Conservation (phyloP, 345 rosid genomes). For the Ceriops decandra region DNA sequence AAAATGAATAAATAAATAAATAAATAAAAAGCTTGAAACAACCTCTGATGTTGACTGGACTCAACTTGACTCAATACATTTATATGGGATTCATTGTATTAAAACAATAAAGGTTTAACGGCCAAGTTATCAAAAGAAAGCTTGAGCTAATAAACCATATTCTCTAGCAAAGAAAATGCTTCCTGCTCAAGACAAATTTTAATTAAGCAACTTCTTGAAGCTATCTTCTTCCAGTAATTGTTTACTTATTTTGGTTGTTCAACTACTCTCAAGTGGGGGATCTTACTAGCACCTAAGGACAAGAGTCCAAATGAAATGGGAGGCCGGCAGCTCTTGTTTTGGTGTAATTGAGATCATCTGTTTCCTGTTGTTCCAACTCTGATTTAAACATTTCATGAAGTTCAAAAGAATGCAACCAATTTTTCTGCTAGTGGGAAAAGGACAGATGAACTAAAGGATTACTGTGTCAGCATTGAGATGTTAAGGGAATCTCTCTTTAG, state of each 20-base stretch:
- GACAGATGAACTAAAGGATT: constrained; percentile 22
- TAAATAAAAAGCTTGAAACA: no score
- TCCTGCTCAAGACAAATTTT: neutral
- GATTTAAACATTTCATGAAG: neutral
- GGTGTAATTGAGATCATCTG: constrained; percentile 7
- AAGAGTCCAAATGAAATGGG: neutral
- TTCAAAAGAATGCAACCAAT: neutral
- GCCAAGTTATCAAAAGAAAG: neutral
- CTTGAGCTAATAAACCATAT: no score
- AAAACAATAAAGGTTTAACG: neutral
- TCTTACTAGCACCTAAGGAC: neutral
- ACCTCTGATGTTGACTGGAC: neutral
- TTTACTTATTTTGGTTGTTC: neutral
- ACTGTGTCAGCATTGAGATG: constrained; percentile 4
- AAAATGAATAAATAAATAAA: no score
- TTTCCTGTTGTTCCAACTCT: neutral
- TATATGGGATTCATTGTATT: neutral
- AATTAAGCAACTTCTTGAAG: neutral
- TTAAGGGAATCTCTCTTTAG: constrained; percentile 20
- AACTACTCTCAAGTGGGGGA: neutral
- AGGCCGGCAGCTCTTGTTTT: neutral
- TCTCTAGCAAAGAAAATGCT: neutral
- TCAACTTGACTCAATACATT: neutral
- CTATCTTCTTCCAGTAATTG: neutral
- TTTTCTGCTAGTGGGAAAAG: constrained; percentile 17